Conservation (phyloP, 805 yeast species). For the Lipomyces lipofer region DNA sequence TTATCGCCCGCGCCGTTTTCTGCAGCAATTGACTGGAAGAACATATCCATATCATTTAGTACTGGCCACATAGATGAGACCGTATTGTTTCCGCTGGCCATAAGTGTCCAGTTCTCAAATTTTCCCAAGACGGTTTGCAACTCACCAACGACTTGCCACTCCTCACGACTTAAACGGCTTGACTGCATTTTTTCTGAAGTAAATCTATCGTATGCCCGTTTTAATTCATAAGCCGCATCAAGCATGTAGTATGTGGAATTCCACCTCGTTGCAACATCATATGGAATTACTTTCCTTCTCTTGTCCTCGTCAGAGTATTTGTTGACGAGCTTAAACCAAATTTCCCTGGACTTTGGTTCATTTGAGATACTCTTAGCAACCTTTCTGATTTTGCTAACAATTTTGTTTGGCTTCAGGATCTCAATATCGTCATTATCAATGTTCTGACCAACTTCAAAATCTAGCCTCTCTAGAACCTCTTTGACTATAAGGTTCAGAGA, state of each 20-base stretch:
- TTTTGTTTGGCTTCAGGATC: background rate
- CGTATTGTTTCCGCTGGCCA: background rate
- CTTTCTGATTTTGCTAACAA: background rate
- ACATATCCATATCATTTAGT: background rate
- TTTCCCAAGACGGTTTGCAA: background rate
- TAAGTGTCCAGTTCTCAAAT: background rate
- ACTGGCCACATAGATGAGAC: slow-evolving; percentile 1
- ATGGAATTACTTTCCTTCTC: background rate
- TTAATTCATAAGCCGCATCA: background rate
- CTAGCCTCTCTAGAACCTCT: background rate
- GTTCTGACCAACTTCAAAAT: background rate
- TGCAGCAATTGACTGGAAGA: slow-evolving; percentile 1
- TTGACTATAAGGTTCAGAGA: background rate
- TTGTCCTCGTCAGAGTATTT: background rate
- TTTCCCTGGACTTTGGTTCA: background rate
- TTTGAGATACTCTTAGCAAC: background rate
- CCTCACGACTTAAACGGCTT: background rate
- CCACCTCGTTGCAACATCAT: background rate
- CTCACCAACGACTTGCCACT: background rate
- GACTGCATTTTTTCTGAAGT: background rate
- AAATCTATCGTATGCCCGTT: background rate
- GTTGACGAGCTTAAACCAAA: background rate
- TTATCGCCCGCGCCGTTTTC: background rate
- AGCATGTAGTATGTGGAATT: too few relatives aligned
- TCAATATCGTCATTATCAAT: too few relatives aligned